Evolutionary conservation across 768 basidiomycete genomes (phyloP).

Genomic region (Boletus rufocinnamomeus): DNA sequence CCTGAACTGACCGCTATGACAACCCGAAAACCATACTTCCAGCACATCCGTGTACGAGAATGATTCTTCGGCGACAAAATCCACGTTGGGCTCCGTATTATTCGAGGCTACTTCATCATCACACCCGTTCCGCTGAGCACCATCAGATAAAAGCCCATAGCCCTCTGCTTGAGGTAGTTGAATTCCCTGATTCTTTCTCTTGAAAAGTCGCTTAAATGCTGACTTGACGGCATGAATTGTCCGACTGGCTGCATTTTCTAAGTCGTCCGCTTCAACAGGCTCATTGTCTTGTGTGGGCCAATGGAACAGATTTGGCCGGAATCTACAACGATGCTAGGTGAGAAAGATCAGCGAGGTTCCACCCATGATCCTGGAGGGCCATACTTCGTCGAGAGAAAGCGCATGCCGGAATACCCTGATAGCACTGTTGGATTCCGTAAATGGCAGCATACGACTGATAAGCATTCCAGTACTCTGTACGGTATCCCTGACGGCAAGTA

Average conservation of each 20-base stretch:
- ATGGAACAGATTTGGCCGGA: conserved; percentile 64
- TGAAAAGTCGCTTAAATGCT: background rate
- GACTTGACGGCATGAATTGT: background rate
- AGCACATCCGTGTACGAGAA: conserved; percentile 49
- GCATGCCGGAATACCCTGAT: conserved; percentile 80
- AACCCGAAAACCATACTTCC: conserved; percentile 83
- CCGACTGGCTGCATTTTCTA: background rate
- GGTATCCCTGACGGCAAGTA: conserved; percentile 59
- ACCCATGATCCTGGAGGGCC: conserved; percentile 1
- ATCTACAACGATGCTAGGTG: conserved; percentile 62
- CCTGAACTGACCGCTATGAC: conserved; percentile 58
- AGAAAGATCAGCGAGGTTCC: conserved; percentile 12
- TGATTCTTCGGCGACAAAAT: conserved; percentile 1
- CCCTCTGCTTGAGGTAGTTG: background rate
- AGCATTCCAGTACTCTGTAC: conserved; percentile 75
- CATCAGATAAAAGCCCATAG: background rate
- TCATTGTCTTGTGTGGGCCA: conserved; percentile 32
- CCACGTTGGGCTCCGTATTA: background rate
- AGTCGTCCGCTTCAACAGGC: conserved; percentile 21
- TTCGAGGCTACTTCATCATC: background rate
- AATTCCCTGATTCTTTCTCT: background rate
- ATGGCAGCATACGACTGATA: conserved; percentile 62
- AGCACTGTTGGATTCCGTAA: conserved; percentile 58
- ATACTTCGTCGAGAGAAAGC: conserved; percentile 73
- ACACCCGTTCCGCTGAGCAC: background rate